Conservation (phyloP, 1,139 yeast genomes). For the Protomyces inundatus region DNA sequence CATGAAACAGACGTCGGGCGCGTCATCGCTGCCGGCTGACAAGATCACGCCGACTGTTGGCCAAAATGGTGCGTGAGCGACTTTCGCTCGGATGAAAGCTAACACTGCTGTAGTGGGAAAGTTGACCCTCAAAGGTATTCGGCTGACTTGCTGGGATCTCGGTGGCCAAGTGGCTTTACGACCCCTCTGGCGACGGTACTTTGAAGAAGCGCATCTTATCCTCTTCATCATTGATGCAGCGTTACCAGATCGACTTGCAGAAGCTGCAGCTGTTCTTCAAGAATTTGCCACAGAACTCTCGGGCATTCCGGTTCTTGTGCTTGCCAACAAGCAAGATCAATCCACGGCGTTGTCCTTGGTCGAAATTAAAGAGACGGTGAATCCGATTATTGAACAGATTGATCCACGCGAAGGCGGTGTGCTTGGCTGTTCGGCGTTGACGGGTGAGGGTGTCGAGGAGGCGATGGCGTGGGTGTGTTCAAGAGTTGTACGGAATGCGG, state of each 20-base stretch:
- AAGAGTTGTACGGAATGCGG: conserved; percentile 70
- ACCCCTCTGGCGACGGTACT: conserved; percentile 82
- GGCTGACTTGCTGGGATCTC: conserved; percentile 84
- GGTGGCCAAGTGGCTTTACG: conserved; percentile 88
- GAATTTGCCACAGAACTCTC: conserved; percentile 47
- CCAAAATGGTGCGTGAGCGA: conserved; percentile 45
- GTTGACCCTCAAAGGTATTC: conserved; percentile 38
- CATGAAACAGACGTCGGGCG: not conserved
- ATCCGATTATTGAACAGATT: conserved; percentile 70
- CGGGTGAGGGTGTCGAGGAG: conserved; percentile 78
- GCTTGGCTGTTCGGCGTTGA: conserved; percentile 80
- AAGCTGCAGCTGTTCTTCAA: conserved; percentile 53
- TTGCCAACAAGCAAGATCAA: conserved; percentile 91
- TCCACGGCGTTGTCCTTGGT: conserved; percentile 75
- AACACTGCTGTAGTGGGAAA: conserved; percentile 52
- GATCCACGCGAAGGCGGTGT: conserved; percentile 89
- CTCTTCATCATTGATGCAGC: conserved; percentile 89
- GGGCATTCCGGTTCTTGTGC: conserved; percentile 84
- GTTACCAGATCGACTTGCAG: conserved; percentile 74
- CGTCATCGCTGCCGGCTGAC: not conserved
- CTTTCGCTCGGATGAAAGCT: conserved; percentile 37
- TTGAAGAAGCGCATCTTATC: conserved; percentile 79
- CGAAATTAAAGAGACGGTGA: conserved; percentile 73
- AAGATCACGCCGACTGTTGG: conserved; percentile 57
- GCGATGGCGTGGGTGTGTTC: conserved; percentile 85